Evolutionary conservation across 2,329 filamentous ascomycete species (phyloP).

Genomic region (Microcyclosporella mali): DNA sequence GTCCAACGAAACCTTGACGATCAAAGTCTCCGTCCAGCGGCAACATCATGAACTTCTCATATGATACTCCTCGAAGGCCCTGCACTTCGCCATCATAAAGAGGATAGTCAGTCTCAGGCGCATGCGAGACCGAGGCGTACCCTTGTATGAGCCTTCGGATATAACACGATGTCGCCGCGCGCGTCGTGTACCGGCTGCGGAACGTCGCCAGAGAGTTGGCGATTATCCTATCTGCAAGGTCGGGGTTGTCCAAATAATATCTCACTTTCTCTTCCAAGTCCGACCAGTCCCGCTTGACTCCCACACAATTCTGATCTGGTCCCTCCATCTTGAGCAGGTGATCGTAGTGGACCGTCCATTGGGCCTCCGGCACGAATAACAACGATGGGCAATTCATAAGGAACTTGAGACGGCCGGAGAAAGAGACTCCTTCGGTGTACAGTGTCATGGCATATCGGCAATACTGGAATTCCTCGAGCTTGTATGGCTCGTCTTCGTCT

Average conservation of each 20-base stretch:
- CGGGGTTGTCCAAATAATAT: slow-evolving; percentile 17
- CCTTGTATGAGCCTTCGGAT: slow-evolving; percentile 23
- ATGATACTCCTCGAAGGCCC: not conserved
- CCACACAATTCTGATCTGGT: slow-evolving; percentile 25
- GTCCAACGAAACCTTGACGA: too few relatives aligned
- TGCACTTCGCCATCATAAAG: not conserved
- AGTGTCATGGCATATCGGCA: slow-evolving; percentile 23
- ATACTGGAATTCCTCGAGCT: slow-evolving; percentile 20
- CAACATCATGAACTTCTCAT: not conserved
- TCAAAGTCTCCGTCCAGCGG: not conserved
- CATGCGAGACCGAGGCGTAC: slow-evolving; percentile 22
- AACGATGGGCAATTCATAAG: slow-evolving; percentile 27
- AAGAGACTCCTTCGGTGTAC: slow-evolving; percentile 27
- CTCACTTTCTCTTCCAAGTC: slow-evolving; percentile 24
- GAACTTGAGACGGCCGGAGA: slow-evolving; percentile 26
- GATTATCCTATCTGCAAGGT: slow-evolving; percentile 22
- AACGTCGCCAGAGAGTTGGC: slow-evolving; percentile 23
- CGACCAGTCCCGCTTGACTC: slow-evolving; percentile 21
- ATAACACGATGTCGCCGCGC: slow-evolving; percentile 29
- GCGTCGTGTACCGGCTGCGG: slow-evolving; percentile 23
- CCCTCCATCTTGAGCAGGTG: slow-evolving; percentile 24
- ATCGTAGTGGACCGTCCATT: slow-evolving; percentile 23
- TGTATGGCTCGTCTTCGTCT: slow-evolving; percentile 8
- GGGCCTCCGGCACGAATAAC: slow-evolving; percentile 21
- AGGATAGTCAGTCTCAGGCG: slow-evolving; percentile 12